Conservation (phyloP, 257 asterid genomes). For the Agastache rugosa region DNA sequence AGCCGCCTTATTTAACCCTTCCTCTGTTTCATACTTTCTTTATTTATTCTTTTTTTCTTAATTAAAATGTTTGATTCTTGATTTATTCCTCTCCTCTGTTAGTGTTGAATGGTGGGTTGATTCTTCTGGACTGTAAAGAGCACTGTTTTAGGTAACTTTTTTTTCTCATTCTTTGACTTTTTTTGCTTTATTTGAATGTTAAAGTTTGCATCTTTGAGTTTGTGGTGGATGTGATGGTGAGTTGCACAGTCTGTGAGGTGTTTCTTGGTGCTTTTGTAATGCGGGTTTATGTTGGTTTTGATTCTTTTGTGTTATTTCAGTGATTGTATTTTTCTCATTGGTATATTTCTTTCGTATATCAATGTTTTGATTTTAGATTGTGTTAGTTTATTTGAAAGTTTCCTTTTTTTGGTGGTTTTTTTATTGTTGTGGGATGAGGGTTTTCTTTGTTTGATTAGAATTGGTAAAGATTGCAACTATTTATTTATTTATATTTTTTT, state of each 20-base stretch:
- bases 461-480: slow-evolving; percentile 31
- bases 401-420: background rate
- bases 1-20: slow-evolving; percentile 71
- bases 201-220: slow-evolving; percentile 30
- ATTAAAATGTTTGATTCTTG: slow-evolving; percentile 18
- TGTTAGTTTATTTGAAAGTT: background rate
- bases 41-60: slow-evolving; percentile 16
- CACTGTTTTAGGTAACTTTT: slow-evolving; percentile 44
- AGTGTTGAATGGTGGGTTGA: slow-evolving; percentile 28
- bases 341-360: slow-evolving; percentile 17
- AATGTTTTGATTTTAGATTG: slow-evolving; percentile 5
- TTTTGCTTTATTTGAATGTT: slow-evolving; percentile 18
- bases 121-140: slow-evolving; percentile 45
- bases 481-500: background rate
- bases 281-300: slow-evolving; percentile 41
- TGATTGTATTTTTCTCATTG: slow-evolving; percentile 15
- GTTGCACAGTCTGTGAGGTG: slow-evolving; percentile 28
- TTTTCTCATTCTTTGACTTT: slow-evolving; percentile 40
- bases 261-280: slow-evolving; percentile 40
- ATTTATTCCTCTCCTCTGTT: slow-evolving; percentile 17
- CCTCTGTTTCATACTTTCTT: slow-evolving; percentile 36
- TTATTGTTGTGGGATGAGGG: slow-evolving; percentile 23
- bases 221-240: slow-evolving; percentile 32
- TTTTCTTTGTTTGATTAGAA: slow-evolving; percentile 23
- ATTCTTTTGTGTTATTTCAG: background rate